A percentile compares a stretch with the other conserved stretches of the same genome.
Evolutionary conservation across 768 basidiomycete species (phyloP).

Genomic region (Lactarius pseudohatsudake): DNA sequence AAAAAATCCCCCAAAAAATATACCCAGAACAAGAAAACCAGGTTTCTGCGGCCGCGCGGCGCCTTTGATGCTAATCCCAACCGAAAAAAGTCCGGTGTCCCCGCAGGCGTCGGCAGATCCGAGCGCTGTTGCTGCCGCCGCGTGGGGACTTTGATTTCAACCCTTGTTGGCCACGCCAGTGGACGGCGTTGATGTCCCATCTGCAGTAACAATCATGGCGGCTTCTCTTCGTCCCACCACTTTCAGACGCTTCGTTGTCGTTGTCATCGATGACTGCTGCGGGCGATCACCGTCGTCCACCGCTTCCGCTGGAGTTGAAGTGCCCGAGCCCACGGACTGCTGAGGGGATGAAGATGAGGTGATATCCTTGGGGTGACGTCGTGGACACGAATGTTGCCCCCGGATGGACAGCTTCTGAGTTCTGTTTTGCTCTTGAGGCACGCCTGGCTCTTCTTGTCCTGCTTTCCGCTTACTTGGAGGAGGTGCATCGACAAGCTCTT

Average conservation of each 20-base stretch:
- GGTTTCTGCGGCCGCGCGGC: no score
- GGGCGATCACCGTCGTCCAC: background rate
- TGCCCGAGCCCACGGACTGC: background rate
- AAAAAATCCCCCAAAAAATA: no score
- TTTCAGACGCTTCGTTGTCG: slow-evolving; percentile 13
- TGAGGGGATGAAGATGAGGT: background rate
- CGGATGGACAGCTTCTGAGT: slow-evolving; percentile 16
- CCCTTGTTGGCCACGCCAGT: background rate
- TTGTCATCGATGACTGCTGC: background rate
- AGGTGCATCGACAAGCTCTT: background rate
- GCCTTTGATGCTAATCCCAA: no score
- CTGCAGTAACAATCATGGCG: slow-evolving; percentile 19
- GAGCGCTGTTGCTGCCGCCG: background rate
- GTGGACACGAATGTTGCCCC: slow-evolving; percentile 19
- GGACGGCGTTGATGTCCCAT: slow-evolving; percentile 12
- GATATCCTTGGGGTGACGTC: slow-evolving; percentile 3
- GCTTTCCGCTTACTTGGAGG: slow-evolving; percentile 3
- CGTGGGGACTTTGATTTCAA: background rate
- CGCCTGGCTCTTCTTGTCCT: background rate
- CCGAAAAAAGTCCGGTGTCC: no score
- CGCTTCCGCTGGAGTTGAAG: slow-evolving; percentile 7
- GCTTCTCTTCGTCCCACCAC: slow-evolving; percentile 14
- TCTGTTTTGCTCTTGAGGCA: background rate
- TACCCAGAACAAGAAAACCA: no score
- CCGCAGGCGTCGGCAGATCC: no score